phyloP scores from a whole-genome alignment of 2,329 filamentous ascomycete genomes.

The Teratosphaeriaceae sp. region DNA sequence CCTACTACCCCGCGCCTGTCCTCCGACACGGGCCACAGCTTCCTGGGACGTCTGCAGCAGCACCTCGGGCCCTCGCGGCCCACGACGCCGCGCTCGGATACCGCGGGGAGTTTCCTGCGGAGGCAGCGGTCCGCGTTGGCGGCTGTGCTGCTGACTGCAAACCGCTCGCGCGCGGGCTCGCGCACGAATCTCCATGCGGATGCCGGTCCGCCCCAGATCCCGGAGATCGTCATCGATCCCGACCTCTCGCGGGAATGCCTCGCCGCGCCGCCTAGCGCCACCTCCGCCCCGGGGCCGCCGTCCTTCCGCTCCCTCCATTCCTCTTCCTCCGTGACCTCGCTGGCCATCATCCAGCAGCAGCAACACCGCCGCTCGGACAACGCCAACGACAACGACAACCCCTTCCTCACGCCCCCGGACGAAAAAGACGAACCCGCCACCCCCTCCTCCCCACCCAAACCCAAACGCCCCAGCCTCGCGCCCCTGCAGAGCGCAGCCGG shows the following conservation, averaged over 20 bases:
- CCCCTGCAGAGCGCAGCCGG: conserved; percentile 13
- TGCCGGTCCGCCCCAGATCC: conserved; percentile 6
- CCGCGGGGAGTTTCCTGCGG: conserved; percentile 15
- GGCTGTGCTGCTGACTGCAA: conserved; percentile 9
- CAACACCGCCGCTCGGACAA: too few species aligned
- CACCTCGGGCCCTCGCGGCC: conserved; percentile 13
- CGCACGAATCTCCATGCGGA: conserved; percentile 5
- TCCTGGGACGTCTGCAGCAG: conserved; percentile 3
- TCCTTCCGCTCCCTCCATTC: conserved; percentile 21
- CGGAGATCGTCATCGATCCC: conserved; percentile 17
- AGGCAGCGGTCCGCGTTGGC: conserved; percentile 17
- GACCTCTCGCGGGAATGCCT: conserved; percentile 19
- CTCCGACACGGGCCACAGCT: conserved; percentile 13
- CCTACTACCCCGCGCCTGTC: conserved; percentile 17
- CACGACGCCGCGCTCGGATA: conserved; percentile 15
- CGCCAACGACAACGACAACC: too few species aligned
- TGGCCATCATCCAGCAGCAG: conserved; percentile 16
- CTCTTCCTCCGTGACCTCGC: conserved; percentile 18
- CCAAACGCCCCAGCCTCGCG: conserved; percentile 7
- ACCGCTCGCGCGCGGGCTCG: conserved; percentile 12
- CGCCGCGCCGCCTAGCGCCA: conserved; percentile 12
- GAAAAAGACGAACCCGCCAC: conserved; percentile 4
- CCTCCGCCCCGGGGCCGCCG: too few species aligned
- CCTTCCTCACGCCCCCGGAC: conserved; percentile 18
- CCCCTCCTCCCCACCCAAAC: conserved; percentile 2